Evolutionary conservation across 2,329 filamentous ascomycete genomes (phyloP), one percentile per base, ranked within the genome.

Genomic region (Leptographium lundbergii): DNA sequence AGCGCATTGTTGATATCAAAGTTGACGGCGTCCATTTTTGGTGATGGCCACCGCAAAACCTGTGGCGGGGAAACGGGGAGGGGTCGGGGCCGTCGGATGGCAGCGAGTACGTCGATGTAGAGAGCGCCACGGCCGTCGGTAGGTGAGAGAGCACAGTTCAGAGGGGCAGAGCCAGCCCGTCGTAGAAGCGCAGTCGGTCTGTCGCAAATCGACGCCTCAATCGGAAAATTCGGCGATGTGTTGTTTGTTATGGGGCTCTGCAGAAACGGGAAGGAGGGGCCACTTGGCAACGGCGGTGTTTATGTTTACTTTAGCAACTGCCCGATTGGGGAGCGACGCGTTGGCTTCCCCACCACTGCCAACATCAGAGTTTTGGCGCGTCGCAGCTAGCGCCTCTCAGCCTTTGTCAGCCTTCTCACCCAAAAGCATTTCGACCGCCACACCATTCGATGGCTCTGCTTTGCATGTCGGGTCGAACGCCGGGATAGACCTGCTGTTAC

Each of bases 1-100:
- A 97, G 87, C 65, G 91, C 90, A 77, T 96, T 88, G 72, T 96
- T 96, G 73, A 99, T 89, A 72, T 97, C 89, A 75, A 99, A 99
- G 69, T 86, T 81, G 70, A 91, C 81, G 76, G 88, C 88, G 68
- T 78, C 87, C 85, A 87, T 87, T 70, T 70, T 64, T 87, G 67
- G 65, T 61, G 63, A 66, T 54, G 60, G 61, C 55, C 59, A 62
- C 45, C 58, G 56, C 51, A 25, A 56, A 32, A 61, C 58, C 17
- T 32, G 34, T 17, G 34, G 50, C 14, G n/a, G 17, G 27, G 36
- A 7, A 13, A 22, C n/a, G 39, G 6, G 6, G 42, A 45, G 42
- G 42, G 42, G 42, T n/a, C 42, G n/a, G 17, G 42, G 19, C 19
- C 2, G 42, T 14, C 14, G 42, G 42, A 5, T 42, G 3, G 42